Percentiles rank a stretch among this genome's conserved stretches.
phyloP scores from a whole-genome alignment of 345 rosid genomes.

The Excoecaria agallocha region DNA sequence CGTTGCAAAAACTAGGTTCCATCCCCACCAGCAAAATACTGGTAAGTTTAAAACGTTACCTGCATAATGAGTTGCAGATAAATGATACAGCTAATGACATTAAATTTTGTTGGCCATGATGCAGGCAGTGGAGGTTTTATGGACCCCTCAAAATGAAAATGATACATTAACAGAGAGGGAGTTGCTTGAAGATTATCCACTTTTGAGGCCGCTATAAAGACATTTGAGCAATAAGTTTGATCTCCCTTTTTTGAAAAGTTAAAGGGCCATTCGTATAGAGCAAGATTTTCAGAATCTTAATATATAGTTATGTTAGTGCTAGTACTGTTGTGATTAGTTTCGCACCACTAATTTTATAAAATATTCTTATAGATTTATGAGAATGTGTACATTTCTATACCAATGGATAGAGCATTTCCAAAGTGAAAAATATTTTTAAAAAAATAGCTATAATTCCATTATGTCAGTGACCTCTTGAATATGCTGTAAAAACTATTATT shows the following conservation, averaged over 20 bases:
- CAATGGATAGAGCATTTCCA: not conserved
- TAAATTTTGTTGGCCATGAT: constrained; percentile 17
- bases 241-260: constrained; percentile 7
- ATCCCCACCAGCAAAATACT: constrained; percentile 65
- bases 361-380: not conserved
- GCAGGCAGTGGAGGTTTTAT: constrained; percentile 93
- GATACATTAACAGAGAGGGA: constrained; percentile 72
- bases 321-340: not conserved
- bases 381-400: not conserved
- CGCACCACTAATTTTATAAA: not conserved
- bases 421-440: too few relatives aligned
- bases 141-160: constrained; percentile 92
- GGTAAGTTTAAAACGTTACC: constrained; percentile 36
- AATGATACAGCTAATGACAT: constrained; percentile 13
- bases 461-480: not conserved
- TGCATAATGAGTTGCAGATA: not conserved
- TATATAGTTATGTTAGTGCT: not conserved
- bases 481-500: not conserved
- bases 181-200: constrained; percentile 84
- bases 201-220: constrained; percentile 73
- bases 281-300: constrained; percentile 1
- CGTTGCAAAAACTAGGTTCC: constrained; percentile 73
- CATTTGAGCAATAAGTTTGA: not conserved
- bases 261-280: constrained; percentile 35
- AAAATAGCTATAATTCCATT: too few relatives aligned